phyloP scores from a whole-genome alignment of 1,284 basidiomycete genomes.

The Filobasidium uniguttulatum region DNA sequence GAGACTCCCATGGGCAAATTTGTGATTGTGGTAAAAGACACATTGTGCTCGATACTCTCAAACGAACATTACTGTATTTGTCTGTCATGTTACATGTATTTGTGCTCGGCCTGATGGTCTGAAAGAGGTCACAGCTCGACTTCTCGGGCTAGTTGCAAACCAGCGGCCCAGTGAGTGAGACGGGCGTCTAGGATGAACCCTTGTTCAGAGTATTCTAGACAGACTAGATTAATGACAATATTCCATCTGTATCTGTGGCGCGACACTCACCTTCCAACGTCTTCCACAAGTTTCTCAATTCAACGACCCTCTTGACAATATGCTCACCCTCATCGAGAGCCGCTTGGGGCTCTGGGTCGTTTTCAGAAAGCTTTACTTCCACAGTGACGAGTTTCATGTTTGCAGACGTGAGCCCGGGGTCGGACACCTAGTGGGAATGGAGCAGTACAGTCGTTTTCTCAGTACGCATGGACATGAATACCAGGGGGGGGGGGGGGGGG shows the following conservation, averaged over 20 bases:
- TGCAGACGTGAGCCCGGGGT: constrained; percentile 50
- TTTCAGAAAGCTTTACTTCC: constrained; percentile 34
- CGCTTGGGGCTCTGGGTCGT: constrained; percentile 31
- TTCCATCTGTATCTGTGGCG: too few relatives aligned
- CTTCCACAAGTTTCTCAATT: constrained; percentile 48
- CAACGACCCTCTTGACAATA: constrained; percentile 59
- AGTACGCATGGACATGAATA: not conserved
- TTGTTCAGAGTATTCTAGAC: constrained; percentile 53
- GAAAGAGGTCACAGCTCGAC: too few relatives aligned
- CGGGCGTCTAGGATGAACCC: constrained; percentile 66
- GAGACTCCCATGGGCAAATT: too few relatives aligned
- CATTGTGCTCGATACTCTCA: too few relatives aligned
- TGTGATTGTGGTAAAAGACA: too few relatives aligned
- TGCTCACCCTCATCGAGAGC: constrained; percentile 51
- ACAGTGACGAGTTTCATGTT: constrained; percentile 40
- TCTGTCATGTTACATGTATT: too few relatives aligned
- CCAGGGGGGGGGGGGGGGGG: not conserved
- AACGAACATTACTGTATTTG: too few relatives aligned
- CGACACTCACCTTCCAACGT: constrained; percentile 51
- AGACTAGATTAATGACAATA: too few relatives aligned
- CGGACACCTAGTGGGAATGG: constrained; percentile 12
- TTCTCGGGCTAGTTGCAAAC: too few relatives aligned
- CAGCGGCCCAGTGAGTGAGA: constrained; percentile 56
- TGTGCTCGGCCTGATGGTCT: too few relatives aligned
- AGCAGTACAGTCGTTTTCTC: not conserved